Conservation (phyloP, 371 early-diverging fungal genomes). For the Mortierella sp. region DNA sequence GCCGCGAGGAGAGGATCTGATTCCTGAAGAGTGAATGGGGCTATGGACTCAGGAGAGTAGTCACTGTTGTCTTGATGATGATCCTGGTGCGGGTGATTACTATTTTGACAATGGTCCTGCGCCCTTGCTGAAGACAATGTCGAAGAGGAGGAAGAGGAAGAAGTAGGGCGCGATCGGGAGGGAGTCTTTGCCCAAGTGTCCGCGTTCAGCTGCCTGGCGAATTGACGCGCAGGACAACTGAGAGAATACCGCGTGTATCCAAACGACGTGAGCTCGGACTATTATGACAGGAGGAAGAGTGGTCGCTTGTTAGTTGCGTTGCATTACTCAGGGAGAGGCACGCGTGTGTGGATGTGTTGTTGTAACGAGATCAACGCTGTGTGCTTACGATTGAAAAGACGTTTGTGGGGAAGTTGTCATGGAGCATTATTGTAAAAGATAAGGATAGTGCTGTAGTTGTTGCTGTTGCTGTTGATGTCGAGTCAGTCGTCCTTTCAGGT, state of each 20-base stretch:
- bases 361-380: not conserved
- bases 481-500: too few species aligned
- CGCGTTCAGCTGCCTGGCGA: conserved; percentile 41
- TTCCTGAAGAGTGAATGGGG: conserved; percentile 19
- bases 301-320: not conserved
- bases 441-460: too few species aligned
- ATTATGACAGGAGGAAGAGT: not conserved
- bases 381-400: conserved; percentile 52
- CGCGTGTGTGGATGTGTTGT: not conserved
- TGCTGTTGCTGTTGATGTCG: not conserved
- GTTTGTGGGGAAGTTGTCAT: conserved; percentile 53
- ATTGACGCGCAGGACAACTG: conserved; percentile 38
- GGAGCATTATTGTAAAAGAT: conserved; percentile 36
- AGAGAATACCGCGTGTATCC: conserved; percentile 55
- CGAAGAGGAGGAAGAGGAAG: not conserved
- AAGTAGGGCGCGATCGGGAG: conserved; percentile 23
- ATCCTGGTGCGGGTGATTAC: not conserved
- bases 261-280: conserved; percentile 56
- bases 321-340: not conserved
- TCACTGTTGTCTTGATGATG: not conserved
- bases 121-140: not conserved
- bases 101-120: conserved; percentile 2
- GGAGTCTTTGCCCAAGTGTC: conserved; percentile 20
- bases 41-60: not conserved
- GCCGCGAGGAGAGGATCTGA: conserved; percentile 46